A percentile compares a stretch with the other conserved stretches of the same genome.
phyloP scores from a whole-genome alignment of 2,329 filamentous ascomycete genomes.

The Clonostachys chloroleuca region DNA sequence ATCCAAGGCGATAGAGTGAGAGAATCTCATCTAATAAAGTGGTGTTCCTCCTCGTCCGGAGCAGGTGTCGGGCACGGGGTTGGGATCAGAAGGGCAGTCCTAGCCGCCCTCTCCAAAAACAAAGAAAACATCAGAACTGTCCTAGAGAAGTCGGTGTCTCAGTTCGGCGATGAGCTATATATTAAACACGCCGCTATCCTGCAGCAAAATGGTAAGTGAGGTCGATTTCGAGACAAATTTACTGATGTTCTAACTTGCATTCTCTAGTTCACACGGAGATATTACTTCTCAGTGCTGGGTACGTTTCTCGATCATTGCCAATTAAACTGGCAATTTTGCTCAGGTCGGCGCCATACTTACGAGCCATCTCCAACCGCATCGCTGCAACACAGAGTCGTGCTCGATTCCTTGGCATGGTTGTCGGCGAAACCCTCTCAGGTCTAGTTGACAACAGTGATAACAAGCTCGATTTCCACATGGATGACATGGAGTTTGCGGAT shows the following conservation, averaged over 20 bases:
- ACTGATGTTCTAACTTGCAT: slow-evolving; percentile 9
- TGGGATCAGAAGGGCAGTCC: slow-evolving; percentile 62
- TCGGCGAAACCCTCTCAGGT: slow-evolving; percentile 67
- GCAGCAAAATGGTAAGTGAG: slow-evolving; percentile 73
- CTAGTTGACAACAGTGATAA: slow-evolving; percentile 66
- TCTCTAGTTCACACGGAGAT: slow-evolving; percentile 71
- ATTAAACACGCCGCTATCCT: slow-evolving; percentile 81
- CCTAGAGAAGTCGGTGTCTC: slow-evolving; percentile 63
- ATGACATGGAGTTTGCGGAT: slow-evolving; percentile 71
- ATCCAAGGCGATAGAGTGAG: slow-evolving; percentile 40
- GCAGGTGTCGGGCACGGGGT: slow-evolving; percentile 60
- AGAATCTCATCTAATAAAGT: slow-evolving; percentile 53
- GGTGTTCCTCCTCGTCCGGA: slow-evolving; percentile 61
- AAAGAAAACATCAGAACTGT: slow-evolving; percentile 47
- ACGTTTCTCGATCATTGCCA: slow-evolving; percentile 62
- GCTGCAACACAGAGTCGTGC: slow-evolving; percentile 69
- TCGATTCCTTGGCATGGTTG: slow-evolving; percentile 81
- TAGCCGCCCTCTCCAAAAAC: slow-evolving; percentile 51
- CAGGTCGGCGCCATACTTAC: slow-evolving; percentile 69
- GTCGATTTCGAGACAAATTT: background rate
- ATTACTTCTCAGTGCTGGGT: slow-evolving; percentile 72
- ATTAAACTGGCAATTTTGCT: slow-evolving; percentile 65
- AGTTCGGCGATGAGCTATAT: slow-evolving; percentile 83
- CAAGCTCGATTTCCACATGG: slow-evolving; percentile 77
- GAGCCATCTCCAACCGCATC: slow-evolving; percentile 79